A percentile compares a stretch with the other conserved stretches of the same genome.
Conservation (phyloP, 805 yeast species). For the Monosporozyma aerobia region DNA sequence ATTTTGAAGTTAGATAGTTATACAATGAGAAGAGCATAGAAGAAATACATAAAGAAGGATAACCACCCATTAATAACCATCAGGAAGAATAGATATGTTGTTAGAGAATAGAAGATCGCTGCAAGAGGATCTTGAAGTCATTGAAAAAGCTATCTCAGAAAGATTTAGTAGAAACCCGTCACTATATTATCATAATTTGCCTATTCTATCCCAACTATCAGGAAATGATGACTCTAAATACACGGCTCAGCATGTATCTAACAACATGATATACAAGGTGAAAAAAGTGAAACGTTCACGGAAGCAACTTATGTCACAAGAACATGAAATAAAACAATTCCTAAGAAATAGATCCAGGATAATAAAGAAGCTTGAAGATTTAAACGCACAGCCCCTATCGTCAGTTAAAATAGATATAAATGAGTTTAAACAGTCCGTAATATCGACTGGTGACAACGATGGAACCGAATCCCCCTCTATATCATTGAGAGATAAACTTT, state of each 20-base stretch:
- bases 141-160: constrained; percentile 57
- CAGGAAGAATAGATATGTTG: background rate
- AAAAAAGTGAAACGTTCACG: constrained; percentile 35
- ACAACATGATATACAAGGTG: constrained; percentile 26
- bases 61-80: background rate
- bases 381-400: background rate
- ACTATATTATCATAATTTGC: constrained; percentile 32
- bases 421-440: constrained; percentile 33
- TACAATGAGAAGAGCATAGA: background rate
- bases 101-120: constrained; percentile 32
- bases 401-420: constrained; percentile 16
- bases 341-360: constrained; percentile 37
- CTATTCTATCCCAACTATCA: constrained; percentile 5
- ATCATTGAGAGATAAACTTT: constrained; percentile 7
- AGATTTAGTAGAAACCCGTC: constrained; percentile 57
- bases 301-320: constrained; percentile 47
- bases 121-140: constrained; percentile 59
- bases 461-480: background rate
- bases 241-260: constrained; percentile 6
- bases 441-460: constrained; percentile 21
- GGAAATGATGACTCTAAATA: background rate
- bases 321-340: constrained; percentile 56
- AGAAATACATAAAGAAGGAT: background rate
- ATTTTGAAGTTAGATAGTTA: background rate
- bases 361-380: constrained; percentile 15